These are phyloP conservation scores for Neofusicoccum umdonicola DNA, from an alignment of 2,329 filamentous ascomycete species.

Conservation along the genomic window DNA sequence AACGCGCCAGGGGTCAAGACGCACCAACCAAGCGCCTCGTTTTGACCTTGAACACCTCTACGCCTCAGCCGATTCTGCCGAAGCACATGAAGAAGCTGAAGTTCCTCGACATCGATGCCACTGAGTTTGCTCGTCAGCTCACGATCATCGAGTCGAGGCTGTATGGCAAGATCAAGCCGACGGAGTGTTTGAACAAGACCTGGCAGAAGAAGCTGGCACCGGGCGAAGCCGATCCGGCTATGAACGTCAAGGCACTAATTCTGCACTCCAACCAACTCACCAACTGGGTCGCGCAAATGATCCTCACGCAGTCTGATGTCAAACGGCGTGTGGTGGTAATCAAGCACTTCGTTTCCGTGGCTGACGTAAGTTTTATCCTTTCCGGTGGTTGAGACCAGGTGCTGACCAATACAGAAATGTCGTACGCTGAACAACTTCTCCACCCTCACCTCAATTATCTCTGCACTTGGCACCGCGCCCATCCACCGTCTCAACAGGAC, in stretches of 20 bases:
- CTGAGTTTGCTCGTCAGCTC: conserved; percentile 94
- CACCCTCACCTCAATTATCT: conserved; percentile 95
- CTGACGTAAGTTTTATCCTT: conserved; percentile 67
- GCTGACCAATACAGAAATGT: conserved; percentile 69
- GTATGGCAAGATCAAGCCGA: conserved; percentile 93
- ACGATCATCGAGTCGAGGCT: conserved; percentile 95
- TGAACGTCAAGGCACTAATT: conserved; percentile 94
- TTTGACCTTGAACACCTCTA: conserved; percentile 77
- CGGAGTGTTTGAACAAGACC: conserved; percentile 95
- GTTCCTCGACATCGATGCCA: conserved; percentile 93
- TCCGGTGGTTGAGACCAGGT: not conserved
- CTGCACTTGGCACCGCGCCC: conserved; percentile 87
- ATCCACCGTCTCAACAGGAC: conserved; percentile 92
- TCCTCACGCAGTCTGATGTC: conserved; percentile 87
- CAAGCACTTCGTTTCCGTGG: conserved; percentile 95
- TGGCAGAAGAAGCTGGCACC: conserved; percentile 95
- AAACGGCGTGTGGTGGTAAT: conserved; percentile 96
- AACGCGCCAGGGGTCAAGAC: conserved; percentile 84
- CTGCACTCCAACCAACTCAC: conserved; percentile 98
- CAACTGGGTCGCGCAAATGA: conserved; percentile 99
- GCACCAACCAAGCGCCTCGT: conserved; percentile 81
- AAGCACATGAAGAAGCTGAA: conserved; percentile 99
- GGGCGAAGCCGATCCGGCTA: conserved; percentile 78
- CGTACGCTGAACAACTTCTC: conserved; percentile 93
- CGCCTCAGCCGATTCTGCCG: conserved; percentile 85